A percentile compares a stretch with the other conserved stretches of the same genome.
phyloP scores from a whole-genome alignment of 176 grass and related monocot species.

The Carex scoparia region DNA sequence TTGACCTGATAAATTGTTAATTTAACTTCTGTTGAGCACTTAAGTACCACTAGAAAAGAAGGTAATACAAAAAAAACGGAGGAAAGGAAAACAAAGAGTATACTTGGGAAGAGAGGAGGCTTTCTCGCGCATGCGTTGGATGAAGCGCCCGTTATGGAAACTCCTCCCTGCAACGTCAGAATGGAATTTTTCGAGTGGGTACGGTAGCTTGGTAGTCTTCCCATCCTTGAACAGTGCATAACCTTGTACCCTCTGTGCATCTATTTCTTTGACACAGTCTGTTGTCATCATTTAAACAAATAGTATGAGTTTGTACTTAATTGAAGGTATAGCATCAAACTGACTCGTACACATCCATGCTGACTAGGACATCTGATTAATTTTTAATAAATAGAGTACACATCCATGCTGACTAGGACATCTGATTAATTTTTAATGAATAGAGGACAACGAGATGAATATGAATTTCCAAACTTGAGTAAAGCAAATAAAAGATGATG shows the following conservation, averaged over 20 bases:
- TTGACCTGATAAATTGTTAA: not conserved
- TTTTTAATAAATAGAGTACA: not conserved
- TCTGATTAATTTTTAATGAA: not conserved
- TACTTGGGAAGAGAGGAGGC: conserved; percentile 78
- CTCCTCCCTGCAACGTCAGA: conserved; percentile 90
- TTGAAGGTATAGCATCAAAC: not conserved
- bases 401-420: not conserved
- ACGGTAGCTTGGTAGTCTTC: conserved; percentile 66
- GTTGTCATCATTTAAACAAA: conserved; percentile 6
- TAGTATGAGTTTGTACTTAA: not conserved
- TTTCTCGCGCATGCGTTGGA: conserved; percentile 93
- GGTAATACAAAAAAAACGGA: not conserved
- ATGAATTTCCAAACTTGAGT: not conserved
- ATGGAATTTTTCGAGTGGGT: conserved; percentile 88
- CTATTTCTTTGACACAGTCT: conserved; percentile 96
- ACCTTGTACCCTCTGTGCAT: conserved; percentile 84
- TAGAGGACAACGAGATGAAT: not conserved
- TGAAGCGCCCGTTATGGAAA: conserved; percentile 95
- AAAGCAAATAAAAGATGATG: not conserved
- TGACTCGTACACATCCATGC: not conserved
- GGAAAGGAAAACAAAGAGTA: not conserved
- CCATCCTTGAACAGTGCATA: conserved; percentile 95
- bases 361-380: not conserved
- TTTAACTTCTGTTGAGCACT: not conserved
- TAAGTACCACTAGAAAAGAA: not conserved